These are phyloP conservation scores for Boletus tomentosulus DNA, from an alignment of 768 basidiomycete genomes.

Conservation along the genomic window DNA sequence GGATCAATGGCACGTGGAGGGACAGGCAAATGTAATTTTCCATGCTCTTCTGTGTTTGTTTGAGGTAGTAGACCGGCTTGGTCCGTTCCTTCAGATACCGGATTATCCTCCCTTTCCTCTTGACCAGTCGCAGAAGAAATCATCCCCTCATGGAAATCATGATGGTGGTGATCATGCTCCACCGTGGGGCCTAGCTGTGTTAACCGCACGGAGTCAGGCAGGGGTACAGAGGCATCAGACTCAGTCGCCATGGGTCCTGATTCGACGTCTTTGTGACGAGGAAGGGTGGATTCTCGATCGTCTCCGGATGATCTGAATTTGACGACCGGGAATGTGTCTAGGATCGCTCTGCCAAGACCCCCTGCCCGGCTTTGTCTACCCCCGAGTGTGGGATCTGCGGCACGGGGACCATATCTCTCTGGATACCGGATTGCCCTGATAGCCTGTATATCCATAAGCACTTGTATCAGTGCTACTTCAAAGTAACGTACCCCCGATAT, in stretches of 20 bases:
- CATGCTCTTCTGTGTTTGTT: background rate
- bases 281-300: constrained; percentile 7
- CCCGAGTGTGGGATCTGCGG: constrained; percentile 26
- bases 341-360: constrained; percentile 88
- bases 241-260: constrained; percentile 2
- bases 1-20: constrained; percentile 29
- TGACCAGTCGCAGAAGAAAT: background rate
- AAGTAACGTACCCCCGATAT: constrained; percentile 64
- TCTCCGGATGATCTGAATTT: constrained; percentile 57
- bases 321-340: constrained; percentile 94
- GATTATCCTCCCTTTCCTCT: constrained; percentile 1
- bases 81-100: constrained; percentile 3
- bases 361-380: constrained; percentile 64
- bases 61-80: constrained; percentile 2
- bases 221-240: background rate
- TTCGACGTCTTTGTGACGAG: constrained; percentile 33
- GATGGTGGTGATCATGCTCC: background rate
- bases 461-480: background rate
- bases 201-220: constrained; percentile 10
- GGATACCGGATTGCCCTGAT: constrained; percentile 85
- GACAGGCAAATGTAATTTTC: background rate
- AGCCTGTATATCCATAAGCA: constrained; percentile 42
- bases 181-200: background rate
- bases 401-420: constrained; percentile 84
- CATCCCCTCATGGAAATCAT: background rate